Base-by-base conservation (phyloP, 805 yeast genomes). In the Candida arabinofermentans region DNA sequence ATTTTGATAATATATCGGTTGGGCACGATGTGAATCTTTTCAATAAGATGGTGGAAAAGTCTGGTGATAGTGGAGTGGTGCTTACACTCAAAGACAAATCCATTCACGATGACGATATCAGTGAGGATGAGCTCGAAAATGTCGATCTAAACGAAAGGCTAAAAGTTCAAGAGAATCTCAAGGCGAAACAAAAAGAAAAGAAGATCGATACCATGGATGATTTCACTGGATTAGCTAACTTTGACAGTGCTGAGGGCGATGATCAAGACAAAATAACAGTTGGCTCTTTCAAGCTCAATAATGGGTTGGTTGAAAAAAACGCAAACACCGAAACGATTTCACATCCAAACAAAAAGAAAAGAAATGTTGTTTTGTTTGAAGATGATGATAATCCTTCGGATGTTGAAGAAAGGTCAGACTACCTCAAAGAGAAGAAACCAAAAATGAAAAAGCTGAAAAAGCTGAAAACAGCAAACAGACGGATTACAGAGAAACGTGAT, bases 21-120 rank as follows among this genome's bases (percentile, higher is more conserved):
- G 74, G 70, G 0, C 85, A 80, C 55, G 58, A 61, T 26, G 29
- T 64, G 9, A 54, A 54, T n/a, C 72, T 71, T n/a, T 53, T 80
- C 9, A 49, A 53, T 2, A 53, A 57, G 12, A 49, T 71, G 1
- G 19, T 45, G 3, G 49, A 62, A n/a, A 62, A 65, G 3, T 73
- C 64, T 1, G 49, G 31, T 4, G 43, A 44, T 24, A n/a, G 65
- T n/a, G 66, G 69, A 6, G 75, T 68, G 1, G 65, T 83, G 3
- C 62, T 85, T 39, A 83, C 89, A 0, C 63, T 84, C 37, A 71
- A 77, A 36, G 86, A 81, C 48, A 50, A 57, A n/a, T 59, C 61
- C 18, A 46, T 74, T 13, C 48, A 68, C 13, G 69, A 56, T 27
- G 68, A 55, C 23, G 56, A 51, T 24, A 73, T 64, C 2, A 65